Base-by-base conservation (phyloP, 768 basidiomycete species). In the Lentinula guzmanii region DNA sequence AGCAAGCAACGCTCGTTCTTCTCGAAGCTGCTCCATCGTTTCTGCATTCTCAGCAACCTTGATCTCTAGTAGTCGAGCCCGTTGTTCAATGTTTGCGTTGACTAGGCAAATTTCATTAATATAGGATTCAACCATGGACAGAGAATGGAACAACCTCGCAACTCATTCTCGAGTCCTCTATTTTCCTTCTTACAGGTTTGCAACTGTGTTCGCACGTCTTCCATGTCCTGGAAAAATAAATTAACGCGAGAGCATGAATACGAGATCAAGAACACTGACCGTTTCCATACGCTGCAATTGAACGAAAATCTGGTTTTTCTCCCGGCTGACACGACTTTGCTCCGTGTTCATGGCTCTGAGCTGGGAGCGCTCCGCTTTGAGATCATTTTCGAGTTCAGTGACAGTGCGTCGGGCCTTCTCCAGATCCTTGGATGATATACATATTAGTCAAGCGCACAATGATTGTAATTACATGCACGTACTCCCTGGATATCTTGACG, bases 171-270 rank as follows among this genome's bases (percentile, higher is more conserved):
- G 31, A 94, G 76, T 18, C 84, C 83, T 28, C 84, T 79, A 64
- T 88, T 93, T 66, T 91, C 87, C 61, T 85, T 82, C 72, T 91
- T 93, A 71, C 84, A 76, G 60, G 78, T 79, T 48, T 86, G 83
- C 6, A 93, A 71, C 37, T 93, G 86, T 11, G 79, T 71, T 64
- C 84, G 86, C 46, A 93, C 82, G 55, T 87, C 89, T 28, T 88
- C 84, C 83, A 93, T 91, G 67, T 91, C 90, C 90, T 93, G 65
- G 33, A 55, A 5, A n/a, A 2, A 18, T 31, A 5, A 11, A 46
- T 63, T 67, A 50, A 63, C 56, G 51, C 33, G 52, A 48, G 24
- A 13, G 31, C 11, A 9, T 9, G 16, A 3, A 5, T n/a, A 24
- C 37, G 28, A 50, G 48, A 59, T 42, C 16, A 18, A 33, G 48